Evolutionary conservation across 73 alveolate species (phyloP).

Genomic region (Uronychia binucleata): DNA sequence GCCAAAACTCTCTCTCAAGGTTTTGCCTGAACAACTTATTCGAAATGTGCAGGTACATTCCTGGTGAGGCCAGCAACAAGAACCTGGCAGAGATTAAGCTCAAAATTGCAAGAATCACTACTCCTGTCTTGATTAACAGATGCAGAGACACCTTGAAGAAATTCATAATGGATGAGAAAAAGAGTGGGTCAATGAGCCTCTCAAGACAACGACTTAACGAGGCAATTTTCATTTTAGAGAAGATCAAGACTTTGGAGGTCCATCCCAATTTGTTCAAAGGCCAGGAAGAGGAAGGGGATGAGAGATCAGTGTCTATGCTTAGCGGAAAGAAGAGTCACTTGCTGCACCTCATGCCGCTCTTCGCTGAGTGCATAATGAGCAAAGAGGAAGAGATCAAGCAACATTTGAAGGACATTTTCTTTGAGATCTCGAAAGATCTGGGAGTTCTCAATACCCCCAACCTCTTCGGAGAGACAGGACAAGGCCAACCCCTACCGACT

Average conservation of each 20-base stretch:
- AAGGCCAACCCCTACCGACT: too few relatives aligned
- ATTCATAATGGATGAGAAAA: constrained; percentile 75
- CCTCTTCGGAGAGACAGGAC: too few relatives aligned
- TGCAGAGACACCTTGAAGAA: constrained; percentile 83
- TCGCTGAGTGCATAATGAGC: constrained; percentile 77
- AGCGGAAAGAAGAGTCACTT: constrained; percentile 76
- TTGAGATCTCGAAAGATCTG: constrained; percentile 64
- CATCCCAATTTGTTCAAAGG: constrained; percentile 66
- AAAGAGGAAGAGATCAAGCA: constrained; percentile 83
- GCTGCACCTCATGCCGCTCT: constrained; percentile 73
- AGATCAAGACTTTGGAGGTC: constrained; percentile 71
- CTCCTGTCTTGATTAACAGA: constrained; percentile 84
- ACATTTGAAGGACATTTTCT: constrained; percentile 73
- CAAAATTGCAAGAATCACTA: constrained; percentile 81
- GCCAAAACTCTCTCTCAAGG: constrained; percentile 37
- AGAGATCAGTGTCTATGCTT: constrained; percentile 18
- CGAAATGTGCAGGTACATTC: constrained; percentile 66
- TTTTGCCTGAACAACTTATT: constrained; percentile 74
- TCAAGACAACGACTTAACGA: constrained; percentile 72
- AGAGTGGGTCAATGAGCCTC: constrained; percentile 75
- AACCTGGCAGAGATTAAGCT: constrained; percentile 57
- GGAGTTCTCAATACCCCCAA: too few relatives aligned
- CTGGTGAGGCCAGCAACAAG: constrained; percentile 24
- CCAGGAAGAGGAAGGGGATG: neutral
- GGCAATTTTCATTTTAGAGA: constrained; percentile 71